Conservation (phyloP, 345 rosid genomes). For the Ceriops decandra region DNA sequence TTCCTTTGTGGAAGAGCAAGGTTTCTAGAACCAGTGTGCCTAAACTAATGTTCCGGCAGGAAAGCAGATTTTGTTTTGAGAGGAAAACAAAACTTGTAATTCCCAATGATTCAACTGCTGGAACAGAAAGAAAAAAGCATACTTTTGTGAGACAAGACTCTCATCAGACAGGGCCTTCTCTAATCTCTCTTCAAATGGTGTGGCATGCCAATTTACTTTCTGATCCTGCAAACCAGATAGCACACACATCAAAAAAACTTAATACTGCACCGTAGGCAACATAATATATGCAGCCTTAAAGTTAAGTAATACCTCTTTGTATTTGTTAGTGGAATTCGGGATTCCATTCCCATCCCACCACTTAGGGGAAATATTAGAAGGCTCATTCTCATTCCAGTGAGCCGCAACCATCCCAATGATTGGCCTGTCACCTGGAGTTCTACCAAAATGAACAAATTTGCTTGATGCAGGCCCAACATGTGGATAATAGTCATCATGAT, state of each 20-base stretch:
- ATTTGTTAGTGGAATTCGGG: slow-evolving; percentile 90
- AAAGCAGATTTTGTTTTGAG: no score
- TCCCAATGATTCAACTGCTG: no score
- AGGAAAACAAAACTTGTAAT: no score
- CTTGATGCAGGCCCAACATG: slow-evolving; percentile 17
- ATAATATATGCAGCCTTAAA: background rate
- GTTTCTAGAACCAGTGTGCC: no score
- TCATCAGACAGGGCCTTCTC: slow-evolving; percentile 91
- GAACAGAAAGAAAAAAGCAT: slow-evolving; percentile 5
- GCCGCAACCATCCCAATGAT: slow-evolving; percentile 88
- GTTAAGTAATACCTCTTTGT: slow-evolving; percentile 64
- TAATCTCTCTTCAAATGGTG: slow-evolving; percentile 93
- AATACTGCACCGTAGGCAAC: background rate
- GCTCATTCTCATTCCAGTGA: slow-evolving; percentile 74
- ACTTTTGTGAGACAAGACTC: slow-evolving; percentile 50
- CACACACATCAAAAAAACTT: background rate
- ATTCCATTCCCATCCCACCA: slow-evolving; percentile 99
- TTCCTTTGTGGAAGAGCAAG: no score
- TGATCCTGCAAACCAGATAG: slow-evolving; percentile 63
- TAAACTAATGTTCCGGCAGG: no score
- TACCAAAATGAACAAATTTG: slow-evolving; percentile 27
- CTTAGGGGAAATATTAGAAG: slow-evolving; percentile 51
- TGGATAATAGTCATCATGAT: slow-evolving; percentile 20
- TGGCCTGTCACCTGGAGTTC: slow-evolving; percentile 71
- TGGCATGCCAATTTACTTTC: slow-evolving; percentile 97